Percentiles rank a stretch among this genome's conserved stretches.
Evolutionary conservation across 805 yeast genomes (phyloP).

Genomic region (Cyberlindnera maritima): DNA sequence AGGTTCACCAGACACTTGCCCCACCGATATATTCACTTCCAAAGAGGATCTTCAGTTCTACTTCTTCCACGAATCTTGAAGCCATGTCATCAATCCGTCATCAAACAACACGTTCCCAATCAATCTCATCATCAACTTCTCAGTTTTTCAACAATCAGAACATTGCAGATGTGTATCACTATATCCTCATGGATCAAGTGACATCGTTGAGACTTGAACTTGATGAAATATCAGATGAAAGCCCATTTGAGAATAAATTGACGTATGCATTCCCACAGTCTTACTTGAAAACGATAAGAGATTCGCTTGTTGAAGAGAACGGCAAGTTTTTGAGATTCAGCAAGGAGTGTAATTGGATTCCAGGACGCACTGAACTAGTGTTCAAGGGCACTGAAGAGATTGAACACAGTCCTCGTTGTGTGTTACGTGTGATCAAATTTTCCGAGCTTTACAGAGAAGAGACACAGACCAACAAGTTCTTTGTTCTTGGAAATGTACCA

Average conservation of each 20-base stretch:
- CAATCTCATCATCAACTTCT: slow-evolving; percentile 26
- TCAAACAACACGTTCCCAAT: slow-evolving; percentile 14
- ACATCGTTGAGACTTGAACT: slow-evolving; percentile 23
- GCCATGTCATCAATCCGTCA: not conserved
- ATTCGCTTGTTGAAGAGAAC: slow-evolving; percentile 23
- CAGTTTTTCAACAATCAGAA: slow-evolving; percentile 24
- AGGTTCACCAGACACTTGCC: slow-evolving; percentile 14
- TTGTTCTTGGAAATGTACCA: slow-evolving; percentile 28
- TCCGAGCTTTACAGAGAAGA: slow-evolving; percentile 42
- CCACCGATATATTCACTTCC: slow-evolving; percentile 19
- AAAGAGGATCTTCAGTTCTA: slow-evolving; percentile 24
- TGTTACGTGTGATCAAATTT: slow-evolving; percentile 37
- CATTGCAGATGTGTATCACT: slow-evolving; percentile 35
- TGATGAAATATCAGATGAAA: slow-evolving; percentile 6
- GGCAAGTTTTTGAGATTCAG: slow-evolving; percentile 35
- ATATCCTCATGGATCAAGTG: slow-evolving; percentile 30
- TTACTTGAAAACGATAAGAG: slow-evolving; percentile 6
- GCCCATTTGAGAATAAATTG: slow-evolving; percentile 14
- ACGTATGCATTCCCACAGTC: slow-evolving; percentile 12
- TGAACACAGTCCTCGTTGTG: slow-evolving; percentile 4
- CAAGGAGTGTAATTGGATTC: slow-evolving; percentile 27
- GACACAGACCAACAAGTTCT: slow-evolving; percentile 30
- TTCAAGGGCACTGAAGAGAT: slow-evolving; percentile 1
- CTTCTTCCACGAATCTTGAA: slow-evolving; percentile 25
- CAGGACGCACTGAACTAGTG: slow-evolving; percentile 26